Conservation (phyloP, 371 early-diverging fungal genomes). For the Zychaea mexicana region DNA sequence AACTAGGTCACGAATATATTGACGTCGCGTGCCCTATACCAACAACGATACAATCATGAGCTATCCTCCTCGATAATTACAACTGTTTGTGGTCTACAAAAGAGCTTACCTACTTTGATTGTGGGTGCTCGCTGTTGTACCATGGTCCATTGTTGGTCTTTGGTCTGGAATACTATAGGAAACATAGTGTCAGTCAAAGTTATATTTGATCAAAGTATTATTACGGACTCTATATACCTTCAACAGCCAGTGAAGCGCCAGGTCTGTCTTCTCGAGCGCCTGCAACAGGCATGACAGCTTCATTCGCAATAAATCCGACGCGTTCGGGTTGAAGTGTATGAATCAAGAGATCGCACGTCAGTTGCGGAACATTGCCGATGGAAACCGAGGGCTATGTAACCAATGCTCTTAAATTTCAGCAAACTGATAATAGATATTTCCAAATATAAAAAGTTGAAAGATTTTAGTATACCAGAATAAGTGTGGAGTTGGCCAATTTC, state of each 20-base stretch:
- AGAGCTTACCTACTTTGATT: constrained; percentile 25
- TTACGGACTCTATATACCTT: constrained; percentile 34
- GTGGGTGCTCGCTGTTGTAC: constrained; percentile 65
- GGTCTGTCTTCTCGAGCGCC: constrained; percentile 32
- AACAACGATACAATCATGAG: not conserved
- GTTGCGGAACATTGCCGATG: constrained; percentile 82
- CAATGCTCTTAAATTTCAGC: too few relatives aligned
- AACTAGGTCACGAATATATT: constrained; percentile 45
- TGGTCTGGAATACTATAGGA: constrained; percentile 55
- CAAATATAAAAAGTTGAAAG: too few relatives aligned
- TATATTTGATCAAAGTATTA: too few relatives aligned
- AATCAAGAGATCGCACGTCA: constrained; percentile 70
- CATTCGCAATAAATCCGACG: constrained; percentile 66
- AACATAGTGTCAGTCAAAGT: not conserved
- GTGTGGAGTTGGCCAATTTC: constrained; percentile 41
- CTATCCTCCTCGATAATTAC: not conserved
- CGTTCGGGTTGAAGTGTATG: constrained; percentile 65
- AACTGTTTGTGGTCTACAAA: too few relatives aligned
- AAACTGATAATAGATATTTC: too few relatives aligned
- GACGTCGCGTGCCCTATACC: constrained; percentile 22
- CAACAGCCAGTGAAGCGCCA: constrained; percentile 46
- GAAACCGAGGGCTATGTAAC: constrained; percentile 70
- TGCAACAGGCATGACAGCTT: constrained; percentile 59
- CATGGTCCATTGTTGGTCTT: constrained; percentile 54
- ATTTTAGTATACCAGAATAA: constrained; percentile 53